Conservation (phyloP, 2,329 filamentous ascomycete genomes). For the Aspergillus sp. region DNA sequence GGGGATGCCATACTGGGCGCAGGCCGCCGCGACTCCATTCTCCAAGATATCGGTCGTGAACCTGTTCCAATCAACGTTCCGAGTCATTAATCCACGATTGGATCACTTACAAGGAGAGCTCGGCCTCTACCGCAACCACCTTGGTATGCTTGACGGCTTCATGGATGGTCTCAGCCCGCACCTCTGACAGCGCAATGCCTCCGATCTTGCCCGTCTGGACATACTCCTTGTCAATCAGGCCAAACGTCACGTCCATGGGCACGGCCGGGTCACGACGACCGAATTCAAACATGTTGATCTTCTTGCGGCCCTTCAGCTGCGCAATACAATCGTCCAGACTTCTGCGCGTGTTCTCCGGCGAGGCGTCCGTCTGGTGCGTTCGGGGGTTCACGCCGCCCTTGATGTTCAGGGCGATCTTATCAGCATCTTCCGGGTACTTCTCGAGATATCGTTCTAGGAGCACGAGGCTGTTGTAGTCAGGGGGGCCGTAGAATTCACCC, state of each 20-base stretch:
- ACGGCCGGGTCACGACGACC: conserved; percentile 7
- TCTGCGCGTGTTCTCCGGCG: conserved; percentile 6
- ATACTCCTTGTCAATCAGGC: conserved; percentile 3
- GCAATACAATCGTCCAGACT: conserved; percentile 3
- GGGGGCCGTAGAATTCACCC: conserved; percentile 23
- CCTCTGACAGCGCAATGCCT: conserved; percentile 10
- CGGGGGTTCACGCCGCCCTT: conserved; percentile 3
- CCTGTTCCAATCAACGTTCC: not conserved
- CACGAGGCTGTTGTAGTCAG: conserved; percentile 20
- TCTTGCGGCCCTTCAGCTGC: conserved; percentile 10
- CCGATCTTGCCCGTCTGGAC: conserved; percentile 12
- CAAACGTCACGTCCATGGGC: conserved; percentile 6
- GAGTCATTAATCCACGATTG: no score
- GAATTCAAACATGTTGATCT: conserved; percentile 14
- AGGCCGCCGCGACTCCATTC: conserved; percentile 51
- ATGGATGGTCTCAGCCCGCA: conserved; percentile 8
- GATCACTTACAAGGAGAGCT: conserved; percentile 2
- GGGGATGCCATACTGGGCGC: conserved; percentile 64
- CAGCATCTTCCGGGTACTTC: conserved; percentile 6
- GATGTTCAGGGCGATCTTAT: conserved; percentile 10
- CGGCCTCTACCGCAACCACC: conserved; percentile 4
- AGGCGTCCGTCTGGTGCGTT: not conserved
- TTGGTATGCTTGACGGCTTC: conserved; percentile 8
- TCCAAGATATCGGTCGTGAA: conserved; percentile 10
- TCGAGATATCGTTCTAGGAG: conserved; percentile 14